Evolutionary conservation across 306 rosid genomes (phyloP), one percentile per base, ranked within the genome.

Genomic region (Betula pendula): DNA sequence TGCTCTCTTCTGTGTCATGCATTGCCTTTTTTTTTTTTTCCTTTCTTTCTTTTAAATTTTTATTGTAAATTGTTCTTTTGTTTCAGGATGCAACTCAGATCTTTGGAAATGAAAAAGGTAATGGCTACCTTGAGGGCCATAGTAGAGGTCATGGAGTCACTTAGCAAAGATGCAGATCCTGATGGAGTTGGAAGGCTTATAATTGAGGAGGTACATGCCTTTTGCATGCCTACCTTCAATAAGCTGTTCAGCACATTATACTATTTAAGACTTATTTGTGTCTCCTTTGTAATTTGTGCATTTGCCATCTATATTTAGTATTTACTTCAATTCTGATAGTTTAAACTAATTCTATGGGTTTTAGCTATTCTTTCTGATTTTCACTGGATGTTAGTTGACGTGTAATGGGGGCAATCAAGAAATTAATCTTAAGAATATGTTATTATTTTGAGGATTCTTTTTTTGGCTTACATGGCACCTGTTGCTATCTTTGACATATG

Each of bases 131-230:
- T 89, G 73, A 90, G 88, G 77, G 98, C 97, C 71, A 87, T 95
- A 72, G 91, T 92, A 84, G 97, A 92, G 89, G 98, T 92, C 80
- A 88, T 95, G 97, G 97, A 95, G 84, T 92, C 85, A 29, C 93
- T 90, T 77, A 92, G 90, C 81, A 78, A 86, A 77, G 92, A 85
- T 81, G 98, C 96, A 60, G 97, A 88, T 87, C 96, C 97, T 40
- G 73, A 33, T 42, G 92, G 96, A 70, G 92, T 95, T 81, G 97
- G 97, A 70, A 86, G 90, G 67, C 90, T 84, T 78, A 92, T 95
- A 72, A 83, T 2, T 79, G 98, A 89, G 81, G 98, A 95, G 98
- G 98, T 92, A 82, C 84, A 62, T 59, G 62, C 75, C 76, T 51
- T 71, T 63, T 71, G 47, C 80, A 52, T 0, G 62, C 51, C 78